Evolutionary conservation across 2,329 filamentous ascomycete genomes (phyloP).

Genomic region (Akanthomyces uredinophilus): DNA sequence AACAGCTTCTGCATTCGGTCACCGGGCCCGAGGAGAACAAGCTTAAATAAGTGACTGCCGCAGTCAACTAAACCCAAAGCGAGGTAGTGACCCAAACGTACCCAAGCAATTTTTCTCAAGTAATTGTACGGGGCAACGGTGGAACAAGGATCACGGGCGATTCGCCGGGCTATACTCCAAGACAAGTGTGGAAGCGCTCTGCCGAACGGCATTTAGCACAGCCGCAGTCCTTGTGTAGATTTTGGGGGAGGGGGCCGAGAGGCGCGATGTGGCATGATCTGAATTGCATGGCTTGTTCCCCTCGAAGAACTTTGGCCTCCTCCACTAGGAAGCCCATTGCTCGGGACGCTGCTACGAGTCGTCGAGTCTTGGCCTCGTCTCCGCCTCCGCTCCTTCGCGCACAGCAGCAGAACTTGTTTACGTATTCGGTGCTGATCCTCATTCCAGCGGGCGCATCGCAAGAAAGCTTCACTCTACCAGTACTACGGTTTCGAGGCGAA

Average conservation of each 20-base stretch:
- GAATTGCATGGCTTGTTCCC: background rate
- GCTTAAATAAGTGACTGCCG: background rate
- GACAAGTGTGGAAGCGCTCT: background rate
- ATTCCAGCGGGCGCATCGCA: background rate
- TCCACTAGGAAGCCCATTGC: background rate
- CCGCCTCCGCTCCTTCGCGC: background rate
- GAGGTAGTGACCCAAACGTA: background rate
- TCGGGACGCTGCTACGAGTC: too few relatives aligned
- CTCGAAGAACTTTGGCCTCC: background rate
- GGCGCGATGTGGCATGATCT: background rate
- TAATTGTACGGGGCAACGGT: background rate
- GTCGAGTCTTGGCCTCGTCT: background rate
- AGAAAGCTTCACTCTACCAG: slow-evolving; percentile 13
- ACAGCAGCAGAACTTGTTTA: background rate
- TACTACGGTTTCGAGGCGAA: background rate
- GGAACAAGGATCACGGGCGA: background rate
- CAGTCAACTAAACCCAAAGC: background rate
- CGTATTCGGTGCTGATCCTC: background rate
- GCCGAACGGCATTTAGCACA: background rate
- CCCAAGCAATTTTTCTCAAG: background rate
- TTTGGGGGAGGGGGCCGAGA: background rate
- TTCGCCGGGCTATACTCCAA: background rate
- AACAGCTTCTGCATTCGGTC: background rate
- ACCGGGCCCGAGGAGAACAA: background rate
- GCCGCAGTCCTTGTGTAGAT: background rate